A percentile compares a stretch with the other conserved stretches of the same genome.
These are phyloP conservation scores for Paecilomyces sp. DNA, from an alignment of 2,329 filamentous ascomycete species.

Conservation along the genomic window DNA sequence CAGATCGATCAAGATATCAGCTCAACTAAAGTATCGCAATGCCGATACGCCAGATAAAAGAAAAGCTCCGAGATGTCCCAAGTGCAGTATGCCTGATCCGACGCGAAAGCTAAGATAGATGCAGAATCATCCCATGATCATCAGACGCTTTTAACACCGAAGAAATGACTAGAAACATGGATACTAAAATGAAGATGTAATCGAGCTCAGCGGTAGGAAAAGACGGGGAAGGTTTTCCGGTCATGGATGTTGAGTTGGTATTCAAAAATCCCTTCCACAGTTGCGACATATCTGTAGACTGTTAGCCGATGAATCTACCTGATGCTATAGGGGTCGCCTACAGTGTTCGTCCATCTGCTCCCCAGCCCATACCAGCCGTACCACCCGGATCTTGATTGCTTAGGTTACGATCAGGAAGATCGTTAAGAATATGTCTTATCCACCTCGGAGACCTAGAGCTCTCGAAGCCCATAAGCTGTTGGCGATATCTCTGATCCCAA, in stretches of 20 bases:
- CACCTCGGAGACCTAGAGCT: slow-evolving; percentile 30
- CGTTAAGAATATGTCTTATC: slow-evolving; percentile 29
- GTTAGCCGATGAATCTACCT: slow-evolving; percentile 7
- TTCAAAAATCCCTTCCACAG: slow-evolving; percentile 42
- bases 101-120: background rate
- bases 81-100: background rate
- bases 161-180: background rate
- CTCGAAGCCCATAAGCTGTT: slow-evolving; percentile 24
- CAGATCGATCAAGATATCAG: background rate
- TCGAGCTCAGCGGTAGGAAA: slow-evolving; percentile 31
- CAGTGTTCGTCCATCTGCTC: slow-evolving; percentile 39
- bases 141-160: background rate
- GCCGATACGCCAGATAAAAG: background rate
- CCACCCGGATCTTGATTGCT: slow-evolving; percentile 32
- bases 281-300: slow-evolving; percentile 37
- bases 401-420: slow-evolving; percentile 25
- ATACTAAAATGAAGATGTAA: background rate
- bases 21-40: background rate
- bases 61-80: background rate
- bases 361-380: slow-evolving; percentile 43
- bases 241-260: slow-evolving; percentile 40
- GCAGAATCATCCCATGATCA: background rate
- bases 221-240: slow-evolving; percentile 40
- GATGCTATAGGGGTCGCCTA: slow-evolving; percentile 22
- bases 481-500: slow-evolving; percentile 26